Evolutionary conservation across 2,329 filamentous ascomycete genomes (phyloP).

Genomic region (Exserohilum rostratum): DNA sequence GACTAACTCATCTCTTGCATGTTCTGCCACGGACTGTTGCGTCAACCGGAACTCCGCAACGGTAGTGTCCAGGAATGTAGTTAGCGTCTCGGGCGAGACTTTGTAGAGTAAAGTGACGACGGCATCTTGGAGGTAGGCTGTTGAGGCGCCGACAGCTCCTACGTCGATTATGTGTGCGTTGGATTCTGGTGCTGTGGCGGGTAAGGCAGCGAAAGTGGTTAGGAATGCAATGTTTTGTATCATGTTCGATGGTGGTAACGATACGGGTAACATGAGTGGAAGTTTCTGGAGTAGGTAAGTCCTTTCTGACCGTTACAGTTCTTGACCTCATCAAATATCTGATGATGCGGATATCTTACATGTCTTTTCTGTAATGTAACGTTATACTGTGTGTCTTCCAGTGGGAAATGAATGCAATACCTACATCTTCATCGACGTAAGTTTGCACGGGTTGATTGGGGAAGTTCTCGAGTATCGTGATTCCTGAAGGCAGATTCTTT

Average conservation of each 20-base stretch:
- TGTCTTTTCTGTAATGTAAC: too few relatives aligned
- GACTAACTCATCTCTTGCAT: background rate
- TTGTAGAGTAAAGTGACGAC: background rate
- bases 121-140: background rate
- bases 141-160: background rate
- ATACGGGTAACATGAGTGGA: background rate
- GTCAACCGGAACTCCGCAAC: background rate
- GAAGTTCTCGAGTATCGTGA: too few relatives aligned
- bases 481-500: too few relatives aligned
- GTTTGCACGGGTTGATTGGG: too few relatives aligned
- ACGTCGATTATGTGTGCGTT: slow-evolving; percentile 13
- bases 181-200: background rate
- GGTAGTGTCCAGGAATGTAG: background rate
- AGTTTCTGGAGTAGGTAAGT: background rate
- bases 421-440: too few relatives aligned
- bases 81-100: background rate
- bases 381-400: too few relatives aligned
- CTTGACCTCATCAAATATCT: too few relatives aligned
- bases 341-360: too few relatives aligned
- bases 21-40: background rate
- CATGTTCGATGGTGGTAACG: background rate
- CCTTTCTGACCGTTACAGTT: too few relatives aligned
- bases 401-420: too few relatives aligned
- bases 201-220: background rate
- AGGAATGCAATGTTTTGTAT: background rate